A percentile compares a stretch with the other conserved stretches of the same genome.
Conservation (phyloP, 352 stramenopile genomes). For the Phytopythium chamaehyphon region DNA sequence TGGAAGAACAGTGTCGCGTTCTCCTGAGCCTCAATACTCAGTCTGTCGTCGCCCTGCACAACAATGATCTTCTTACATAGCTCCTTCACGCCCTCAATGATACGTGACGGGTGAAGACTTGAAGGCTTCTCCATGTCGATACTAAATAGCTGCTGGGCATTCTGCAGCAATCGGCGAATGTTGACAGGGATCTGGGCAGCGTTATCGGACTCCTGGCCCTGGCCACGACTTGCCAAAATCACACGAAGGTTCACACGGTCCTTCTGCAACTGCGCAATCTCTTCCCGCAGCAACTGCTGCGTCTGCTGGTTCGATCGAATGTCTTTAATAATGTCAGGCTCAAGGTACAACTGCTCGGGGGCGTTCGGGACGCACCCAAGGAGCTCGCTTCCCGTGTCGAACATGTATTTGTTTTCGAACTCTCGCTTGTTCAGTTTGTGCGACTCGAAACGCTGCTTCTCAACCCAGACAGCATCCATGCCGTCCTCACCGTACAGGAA, state of each 20-base stretch:
- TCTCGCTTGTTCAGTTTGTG: slow-evolving; percentile 88
- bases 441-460: slow-evolving; percentile 95
- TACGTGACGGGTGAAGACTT: slow-evolving; percentile 89
- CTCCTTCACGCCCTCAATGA: slow-evolving; percentile 90
- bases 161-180: slow-evolving; percentile 94
- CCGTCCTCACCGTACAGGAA: slow-evolving; percentile 97
- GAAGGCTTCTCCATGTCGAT: slow-evolving; percentile 92
- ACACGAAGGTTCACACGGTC: slow-evolving; percentile 93
- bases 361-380: slow-evolving; percentile 89
- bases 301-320: slow-evolving; percentile 93
- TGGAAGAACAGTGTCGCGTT: slow-evolving; percentile 98
- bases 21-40: slow-evolving; percentile 96
- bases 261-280: slow-evolving; percentile 92
- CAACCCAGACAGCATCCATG: slow-evolving; percentile 99
- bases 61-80: slow-evolving; percentile 96
- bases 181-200: slow-evolving; percentile 91
- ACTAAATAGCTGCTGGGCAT: slow-evolving; percentile 93
- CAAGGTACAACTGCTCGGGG: slow-evolving; percentile 81
- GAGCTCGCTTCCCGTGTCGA: slow-evolving; percentile 91
- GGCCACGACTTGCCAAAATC: slow-evolving; percentile 94
- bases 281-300: slow-evolving; percentile 91
- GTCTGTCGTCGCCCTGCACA: slow-evolving; percentile 91
- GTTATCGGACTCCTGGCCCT: slow-evolving; percentile 91
- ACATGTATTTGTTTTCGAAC: slow-evolving; percentile 93
- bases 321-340: slow-evolving; percentile 85